Conservation (phyloP, 2,329 filamentous ascomycete genomes). For the Coniochaeta prunicola region DNA sequence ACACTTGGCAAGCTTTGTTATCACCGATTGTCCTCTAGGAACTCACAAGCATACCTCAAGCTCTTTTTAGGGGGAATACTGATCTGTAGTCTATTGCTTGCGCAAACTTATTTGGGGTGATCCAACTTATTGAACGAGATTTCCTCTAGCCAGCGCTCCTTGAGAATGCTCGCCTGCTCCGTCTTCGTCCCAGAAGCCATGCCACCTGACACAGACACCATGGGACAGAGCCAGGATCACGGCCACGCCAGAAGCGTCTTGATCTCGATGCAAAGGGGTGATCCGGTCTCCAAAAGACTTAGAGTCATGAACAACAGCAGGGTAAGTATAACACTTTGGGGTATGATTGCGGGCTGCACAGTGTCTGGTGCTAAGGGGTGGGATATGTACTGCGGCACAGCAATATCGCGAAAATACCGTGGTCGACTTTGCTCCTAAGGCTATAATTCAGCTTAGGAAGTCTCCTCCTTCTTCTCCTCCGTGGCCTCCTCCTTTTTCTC, state of each 20-base stretch:
- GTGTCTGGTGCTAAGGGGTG: not conserved
- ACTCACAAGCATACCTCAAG: not conserved
- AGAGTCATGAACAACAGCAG: not conserved
- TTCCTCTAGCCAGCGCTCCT: not conserved
- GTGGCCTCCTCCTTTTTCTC: slow-evolving; percentile 16
- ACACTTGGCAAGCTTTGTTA: not conserved
- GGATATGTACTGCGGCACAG: not conserved
- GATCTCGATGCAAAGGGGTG: not conserved
- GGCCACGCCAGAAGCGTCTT: not conserved
- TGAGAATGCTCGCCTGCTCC: not conserved
- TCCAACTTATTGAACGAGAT: not conserved
- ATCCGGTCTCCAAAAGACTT: not conserved
- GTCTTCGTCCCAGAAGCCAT: slow-evolving; percentile 1
- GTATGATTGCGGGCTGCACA: not conserved
- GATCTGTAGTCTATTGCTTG: not conserved
- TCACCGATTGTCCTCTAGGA: not conserved
- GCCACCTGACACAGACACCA: not conserved
- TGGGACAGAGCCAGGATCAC: not conserved
- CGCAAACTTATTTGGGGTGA: not conserved
- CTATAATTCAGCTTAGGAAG: slow-evolving; percentile 5
- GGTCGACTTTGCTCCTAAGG: not conserved
- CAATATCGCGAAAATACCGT: not conserved
- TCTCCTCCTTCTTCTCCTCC: slow-evolving; percentile 16
- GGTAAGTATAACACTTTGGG: not conserved
- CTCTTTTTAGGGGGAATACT: not conserved